Evolutionary conservation across 768 basidiomycete species (phyloP), one percentile per base, ranked within the genome.

Genomic region (Pleurotus giganteus): DNA sequence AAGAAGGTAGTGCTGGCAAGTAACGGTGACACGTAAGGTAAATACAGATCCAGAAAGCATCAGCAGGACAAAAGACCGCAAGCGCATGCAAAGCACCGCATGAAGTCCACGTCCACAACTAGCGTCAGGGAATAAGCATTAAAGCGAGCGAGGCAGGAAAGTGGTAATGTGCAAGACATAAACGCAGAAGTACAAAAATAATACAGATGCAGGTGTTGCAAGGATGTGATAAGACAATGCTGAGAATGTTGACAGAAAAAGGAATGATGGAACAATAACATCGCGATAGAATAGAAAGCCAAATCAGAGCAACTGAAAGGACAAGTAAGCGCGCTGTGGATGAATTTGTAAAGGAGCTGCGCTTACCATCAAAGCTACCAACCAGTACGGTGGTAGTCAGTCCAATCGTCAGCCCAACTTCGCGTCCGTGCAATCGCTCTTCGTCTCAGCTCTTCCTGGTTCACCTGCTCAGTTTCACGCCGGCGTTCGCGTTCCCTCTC

Each of bases 361-460:
- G 6, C 27, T 27, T 24, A n/a, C 21, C 12, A 26, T 36, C 29
- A n/a, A 28, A 24, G 47, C 43, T 66, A 88, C 86, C 87, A 89
- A 37, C 86, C 87, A 15, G 77, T 65, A 57, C 70, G 73, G 66
- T 88, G 87, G 65, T 78, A 88, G 57, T 88, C 84, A 56, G n/a
- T n/a, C n/a, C n/a, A n/a, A n/a, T n/a, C n/a, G n/a, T 86, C 79
- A 19, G 82, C 80, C 84, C 82, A 87, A 63, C 83, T 88, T 49
- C 79, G 76, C 65, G 85, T 87, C 59, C 84, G 71, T 49, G 81
- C 78, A 66, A 86, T 64, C 9, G 78, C 79, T 28, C 68, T 71
- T 66, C 67, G 73, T 59, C 67, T 72, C 63, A 74, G 76, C 34
- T 76, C 74, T 56, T 61, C 69, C 57, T 74, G 74, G 51, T 69